A percentile compares a stretch with the other conserved stretches of the same genome.
phyloP scores from a whole-genome alignment of 768 basidiomycete species.

The Holtermanniella nyarrowii region DNA sequence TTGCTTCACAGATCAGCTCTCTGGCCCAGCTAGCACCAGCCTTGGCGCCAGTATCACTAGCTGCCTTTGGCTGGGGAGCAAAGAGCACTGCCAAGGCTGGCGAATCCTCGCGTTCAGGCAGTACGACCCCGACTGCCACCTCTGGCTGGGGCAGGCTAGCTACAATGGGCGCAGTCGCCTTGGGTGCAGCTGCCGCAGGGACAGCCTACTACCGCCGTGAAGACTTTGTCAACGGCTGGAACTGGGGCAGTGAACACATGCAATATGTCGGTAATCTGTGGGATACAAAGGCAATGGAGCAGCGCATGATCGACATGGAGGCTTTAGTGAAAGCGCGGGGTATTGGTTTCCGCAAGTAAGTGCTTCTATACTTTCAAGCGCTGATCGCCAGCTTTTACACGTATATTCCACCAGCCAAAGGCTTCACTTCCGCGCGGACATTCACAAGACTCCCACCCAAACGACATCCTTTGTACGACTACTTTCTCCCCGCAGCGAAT shows the following conservation, averaged over 20 bases:
- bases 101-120: neutral
- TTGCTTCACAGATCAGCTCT: conserved; percentile 38
- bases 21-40: conserved; percentile 53
- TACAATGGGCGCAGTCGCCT: conserved; percentile 59
- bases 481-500: conserved; percentile 60
- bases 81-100: conserved; percentile 2
- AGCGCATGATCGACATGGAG: conserved; percentile 55
- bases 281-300: conserved; percentile 58
- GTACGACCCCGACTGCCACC: neutral
- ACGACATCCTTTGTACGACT: conserved; percentile 35
- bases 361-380: neutral
- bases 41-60: conserved; percentile 50
- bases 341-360: conserved; percentile 32
- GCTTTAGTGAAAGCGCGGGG: conserved; percentile 50
- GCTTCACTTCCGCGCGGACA: conserved; percentile 52
- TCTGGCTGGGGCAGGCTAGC: conserved; percentile 37
- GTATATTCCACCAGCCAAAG: conserved; percentile 57
- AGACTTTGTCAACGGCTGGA: conserved; percentile 58
- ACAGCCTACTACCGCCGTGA: conserved; percentile 73
- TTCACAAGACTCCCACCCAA: conserved; percentile 65
- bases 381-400: conserved; percentile 60
- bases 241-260: conserved; percentile 78
- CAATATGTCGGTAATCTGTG: conserved; percentile 77
- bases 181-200: conserved; percentile 75
- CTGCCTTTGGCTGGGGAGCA: conserved; percentile 23